phyloP scores from a whole-genome alignment of 108 stramenopile genomes.

The Pseudonitzschia delicatissima region DNA sequence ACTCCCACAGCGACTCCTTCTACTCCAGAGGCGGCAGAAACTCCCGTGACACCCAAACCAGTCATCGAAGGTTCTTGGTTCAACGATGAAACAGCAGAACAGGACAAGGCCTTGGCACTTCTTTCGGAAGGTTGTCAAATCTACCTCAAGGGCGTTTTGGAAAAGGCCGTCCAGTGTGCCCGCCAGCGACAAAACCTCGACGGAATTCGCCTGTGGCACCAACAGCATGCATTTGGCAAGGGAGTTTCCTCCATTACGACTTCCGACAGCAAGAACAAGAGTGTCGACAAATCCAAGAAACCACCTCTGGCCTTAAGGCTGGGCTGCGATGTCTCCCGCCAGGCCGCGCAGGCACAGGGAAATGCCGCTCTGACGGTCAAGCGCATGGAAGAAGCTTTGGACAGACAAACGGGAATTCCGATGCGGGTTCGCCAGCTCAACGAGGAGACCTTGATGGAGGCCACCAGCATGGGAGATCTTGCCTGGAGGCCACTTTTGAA shows the following conservation, averaged over 20 bases:
- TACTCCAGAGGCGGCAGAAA: not conserved
- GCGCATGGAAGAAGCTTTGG: slow-evolving; percentile 84
- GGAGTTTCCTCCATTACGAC: slow-evolving; percentile 9
- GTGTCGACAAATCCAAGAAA: slow-evolving; percentile 6
- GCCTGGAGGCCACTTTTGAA: slow-evolving; percentile 53
- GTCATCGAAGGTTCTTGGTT: slow-evolving; percentile 46
- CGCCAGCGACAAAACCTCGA: slow-evolving; percentile 80
- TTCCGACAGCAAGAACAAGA: slow-evolving; percentile 6
- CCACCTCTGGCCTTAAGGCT: slow-evolving; percentile 59
- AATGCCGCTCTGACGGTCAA: slow-evolving; percentile 80
- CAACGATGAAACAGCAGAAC: slow-evolving; percentile 73
- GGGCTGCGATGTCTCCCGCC: slow-evolving; percentile 78
- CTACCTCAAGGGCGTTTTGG: slow-evolving; percentile 62
- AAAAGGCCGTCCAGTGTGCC: slow-evolving; percentile 63
- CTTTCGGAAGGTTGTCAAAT: slow-evolving; percentile 68
- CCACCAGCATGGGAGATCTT: slow-evolving; percentile 66
- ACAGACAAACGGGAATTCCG: slow-evolving; percentile 43
- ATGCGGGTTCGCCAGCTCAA: slow-evolving; percentile 20
- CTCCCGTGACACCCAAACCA: slow-evolving; percentile 7
- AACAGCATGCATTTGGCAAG: slow-evolving; percentile 35
- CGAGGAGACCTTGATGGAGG: slow-evolving; percentile 31
- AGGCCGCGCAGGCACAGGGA: slow-evolving; percentile 64
- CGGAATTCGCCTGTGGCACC: slow-evolving; percentile 80
- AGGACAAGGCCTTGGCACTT: slow-evolving; percentile 62
- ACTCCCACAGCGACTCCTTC: not conserved